Conservation (phyloP, 2,329 filamentous ascomycete genomes). For the Penicillium sp. region DNA sequence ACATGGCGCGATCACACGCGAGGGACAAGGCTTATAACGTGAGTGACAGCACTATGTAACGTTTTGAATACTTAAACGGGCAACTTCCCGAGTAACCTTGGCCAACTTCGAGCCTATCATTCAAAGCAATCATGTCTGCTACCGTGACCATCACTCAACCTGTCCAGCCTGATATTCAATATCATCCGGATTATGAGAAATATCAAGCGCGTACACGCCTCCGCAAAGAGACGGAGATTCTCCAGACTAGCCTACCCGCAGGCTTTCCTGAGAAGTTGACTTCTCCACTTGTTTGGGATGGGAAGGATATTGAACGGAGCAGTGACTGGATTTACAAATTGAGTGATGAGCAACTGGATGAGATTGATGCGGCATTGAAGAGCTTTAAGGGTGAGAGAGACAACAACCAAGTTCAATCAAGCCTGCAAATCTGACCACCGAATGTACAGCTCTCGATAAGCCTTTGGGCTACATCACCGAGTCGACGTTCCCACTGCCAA, state of each 20-base stretch:
- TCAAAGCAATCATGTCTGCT: conserved; percentile 16
- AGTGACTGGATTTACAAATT: conserved; percentile 40
- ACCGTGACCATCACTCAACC: conserved; percentile 16
- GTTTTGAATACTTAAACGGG: neutral
- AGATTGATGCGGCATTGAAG: conserved; percentile 45
- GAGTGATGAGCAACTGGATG: conserved; percentile 39
- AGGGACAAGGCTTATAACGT: neutral
- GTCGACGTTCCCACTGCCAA: conserved; percentile 48
- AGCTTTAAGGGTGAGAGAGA: conserved; percentile 42
- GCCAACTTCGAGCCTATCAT: neutral
- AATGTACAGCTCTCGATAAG: conserved; percentile 31
- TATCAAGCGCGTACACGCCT: conserved; percentile 21
- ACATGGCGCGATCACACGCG: conserved; percentile 10
- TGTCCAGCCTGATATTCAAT: conserved; percentile 26
- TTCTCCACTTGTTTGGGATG: conserved; percentile 52
- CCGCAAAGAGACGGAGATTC: conserved; percentile 19
- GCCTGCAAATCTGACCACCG: neutral
- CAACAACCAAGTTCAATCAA: too few species aligned
- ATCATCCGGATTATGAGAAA: conserved; percentile 24
- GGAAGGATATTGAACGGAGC: conserved; percentile 35
- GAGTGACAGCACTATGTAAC: neutral
- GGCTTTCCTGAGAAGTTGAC: conserved; percentile 45
- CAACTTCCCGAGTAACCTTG: neutral
- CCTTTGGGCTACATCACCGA: conserved; percentile 42
- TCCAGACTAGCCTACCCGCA: conserved; percentile 34